These are phyloP conservation scores for Microstegium vimineum DNA, from an alignment of 176 grass and related monocot species.

Conservation along the genomic window DNA sequence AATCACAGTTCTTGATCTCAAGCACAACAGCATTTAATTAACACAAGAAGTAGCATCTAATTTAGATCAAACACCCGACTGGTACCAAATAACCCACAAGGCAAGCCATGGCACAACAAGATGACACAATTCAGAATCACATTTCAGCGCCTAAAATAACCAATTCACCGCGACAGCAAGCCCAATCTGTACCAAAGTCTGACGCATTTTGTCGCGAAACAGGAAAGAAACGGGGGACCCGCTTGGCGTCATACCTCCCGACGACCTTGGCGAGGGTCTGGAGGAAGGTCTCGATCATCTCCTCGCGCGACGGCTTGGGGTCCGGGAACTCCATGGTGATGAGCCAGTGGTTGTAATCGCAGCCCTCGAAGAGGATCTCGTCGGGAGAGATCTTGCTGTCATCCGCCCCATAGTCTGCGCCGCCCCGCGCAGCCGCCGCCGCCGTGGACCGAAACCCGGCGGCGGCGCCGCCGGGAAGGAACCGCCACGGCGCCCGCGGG, in stretches of 20 bases:
- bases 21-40: not conserved
- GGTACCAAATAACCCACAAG: not conserved
- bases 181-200: not conserved
- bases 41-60: not conserved
- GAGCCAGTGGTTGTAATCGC: conserved; percentile 98
- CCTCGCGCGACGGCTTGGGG: conserved; percentile 77
- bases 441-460: conserved; percentile 59
- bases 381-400: conserved; percentile 60
- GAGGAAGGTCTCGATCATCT: conserved; percentile 95
- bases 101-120: not conserved
- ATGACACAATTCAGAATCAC: not conserved
- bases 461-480: not conserved
- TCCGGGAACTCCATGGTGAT: conserved; percentile 98
- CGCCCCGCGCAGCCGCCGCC: conserved; percentile 30
- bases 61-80: not conserved
- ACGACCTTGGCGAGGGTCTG: conserved; percentile 89
- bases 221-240: not conserved
- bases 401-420: conserved; percentile 23
- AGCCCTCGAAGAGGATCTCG: conserved; percentile 89
- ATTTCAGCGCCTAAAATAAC: not conserved
- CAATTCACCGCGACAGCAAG: not conserved
- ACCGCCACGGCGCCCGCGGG: not conserved
- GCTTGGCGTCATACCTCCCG: conserved; percentile 50
- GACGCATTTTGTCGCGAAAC: not conserved
- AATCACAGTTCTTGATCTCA: not conserved